Conservation (phyloP, 2,329 filamentous ascomycete genomes). For the Phialophora macrospora region DNA sequence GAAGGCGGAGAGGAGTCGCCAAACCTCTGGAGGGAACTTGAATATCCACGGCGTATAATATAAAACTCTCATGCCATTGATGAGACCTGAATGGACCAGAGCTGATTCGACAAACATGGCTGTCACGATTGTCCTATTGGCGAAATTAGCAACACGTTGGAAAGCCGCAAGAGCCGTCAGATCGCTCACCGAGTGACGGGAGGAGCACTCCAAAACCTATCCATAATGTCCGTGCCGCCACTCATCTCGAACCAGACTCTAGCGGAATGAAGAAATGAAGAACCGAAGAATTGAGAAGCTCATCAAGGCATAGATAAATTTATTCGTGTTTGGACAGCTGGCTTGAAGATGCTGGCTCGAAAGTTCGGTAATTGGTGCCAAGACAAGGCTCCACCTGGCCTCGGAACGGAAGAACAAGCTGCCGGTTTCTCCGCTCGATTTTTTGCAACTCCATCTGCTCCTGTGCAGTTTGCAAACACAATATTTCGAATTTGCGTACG, state of each 20-base stretch:
- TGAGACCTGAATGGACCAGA: slow-evolving; percentile 62
- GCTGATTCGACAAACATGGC: slow-evolving; percentile 67
- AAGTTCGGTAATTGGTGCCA: slow-evolving; percentile 3
- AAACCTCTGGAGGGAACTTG: slow-evolving; percentile 63
- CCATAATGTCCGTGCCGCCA: slow-evolving; percentile 50
- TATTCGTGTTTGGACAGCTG: slow-evolving; percentile 10
- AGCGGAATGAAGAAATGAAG: slow-evolving; percentile 2
- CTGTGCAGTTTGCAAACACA: slow-evolving; percentile 2
- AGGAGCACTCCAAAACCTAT: slow-evolving; percentile 68
- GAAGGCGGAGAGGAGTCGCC: slow-evolving; percentile 64
- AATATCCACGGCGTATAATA: slow-evolving; percentile 58
- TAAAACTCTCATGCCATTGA: slow-evolving; percentile 58
- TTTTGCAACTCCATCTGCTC: slow-evolving; percentile 18
- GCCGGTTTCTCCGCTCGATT: slow-evolving; percentile 10
- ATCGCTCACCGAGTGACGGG: slow-evolving; percentile 67
- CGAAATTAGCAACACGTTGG: slow-evolving; percentile 43
- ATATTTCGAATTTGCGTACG: not conserved
- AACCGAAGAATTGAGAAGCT: slow-evolving; percentile 3
- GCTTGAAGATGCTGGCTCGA: slow-evolving; percentile 6
- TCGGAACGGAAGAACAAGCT: not conserved
- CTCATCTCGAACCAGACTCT: slow-evolving; percentile 14
- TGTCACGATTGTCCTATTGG: slow-evolving; percentile 70
- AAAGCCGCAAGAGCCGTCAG: slow-evolving; percentile 17
- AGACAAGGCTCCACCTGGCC: not conserved
- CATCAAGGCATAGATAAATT: slow-evolving; percentile 4